A percentile compares a stretch with the other conserved stretches of the same genome.
These are phyloP conservation scores for Talaromyces sp. DNA, from an alignment of 2,329 filamentous ascomycete species.

Conservation along the genomic window DNA sequence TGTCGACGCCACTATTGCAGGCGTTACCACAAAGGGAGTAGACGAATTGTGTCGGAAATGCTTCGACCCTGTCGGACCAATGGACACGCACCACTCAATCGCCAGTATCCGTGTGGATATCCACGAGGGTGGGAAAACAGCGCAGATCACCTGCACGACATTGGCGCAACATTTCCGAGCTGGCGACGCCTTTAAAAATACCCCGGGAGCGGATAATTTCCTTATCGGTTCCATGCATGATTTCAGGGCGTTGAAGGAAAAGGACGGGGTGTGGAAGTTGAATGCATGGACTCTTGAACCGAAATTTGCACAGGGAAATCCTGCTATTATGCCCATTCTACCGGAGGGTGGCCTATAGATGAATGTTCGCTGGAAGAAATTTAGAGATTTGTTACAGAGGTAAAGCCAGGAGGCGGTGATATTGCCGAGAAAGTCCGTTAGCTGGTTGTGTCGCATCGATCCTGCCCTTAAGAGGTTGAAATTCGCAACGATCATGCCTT, in stretches of 20 bases:
- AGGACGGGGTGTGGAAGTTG: conserved; percentile 2
- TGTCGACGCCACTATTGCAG: background rate
- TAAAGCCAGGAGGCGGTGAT: background rate
- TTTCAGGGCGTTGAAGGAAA: background rate
- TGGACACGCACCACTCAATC: conserved; percentile 7
- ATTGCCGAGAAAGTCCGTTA: background rate
- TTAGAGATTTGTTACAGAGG: background rate
- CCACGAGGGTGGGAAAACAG: background rate
- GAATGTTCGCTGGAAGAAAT: background rate
- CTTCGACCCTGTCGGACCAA: background rate
- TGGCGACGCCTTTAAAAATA: background rate
- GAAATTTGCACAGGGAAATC: background rate
- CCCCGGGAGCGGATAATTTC: background rate
- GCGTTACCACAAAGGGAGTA: background rate
- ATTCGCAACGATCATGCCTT: background rate
- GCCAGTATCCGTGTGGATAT: background rate
- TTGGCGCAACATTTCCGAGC: conserved; percentile 1
- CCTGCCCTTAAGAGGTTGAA: background rate
- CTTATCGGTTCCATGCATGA: background rate
- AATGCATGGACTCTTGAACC: background rate
- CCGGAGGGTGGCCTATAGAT: background rate
- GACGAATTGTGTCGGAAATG: background rate
- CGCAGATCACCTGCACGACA: conserved; percentile 6
- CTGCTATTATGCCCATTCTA: background rate
- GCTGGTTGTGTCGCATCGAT: background rate